A percentile compares a stretch with the other conserved stretches of the same genome.
These are phyloP conservation scores for Coemansia sp. DNA, from an alignment of 192 early-diverging fungal species.

Conservation along the genomic window DNA sequence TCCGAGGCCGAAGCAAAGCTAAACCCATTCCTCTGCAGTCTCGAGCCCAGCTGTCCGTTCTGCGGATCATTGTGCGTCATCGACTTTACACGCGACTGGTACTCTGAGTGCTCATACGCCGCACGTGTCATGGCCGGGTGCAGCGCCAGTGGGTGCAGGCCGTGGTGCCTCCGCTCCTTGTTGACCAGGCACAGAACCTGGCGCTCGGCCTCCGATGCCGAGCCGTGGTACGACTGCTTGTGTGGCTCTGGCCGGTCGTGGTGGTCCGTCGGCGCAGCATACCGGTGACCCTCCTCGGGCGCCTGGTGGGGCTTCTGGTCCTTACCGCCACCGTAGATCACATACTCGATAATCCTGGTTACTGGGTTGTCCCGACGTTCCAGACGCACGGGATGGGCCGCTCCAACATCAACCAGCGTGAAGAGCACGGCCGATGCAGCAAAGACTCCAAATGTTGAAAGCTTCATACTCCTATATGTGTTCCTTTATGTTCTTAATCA, in stretches of 20 bases:
- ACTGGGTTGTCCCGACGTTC: slow-evolving; percentile 40
- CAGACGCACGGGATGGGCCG: slow-evolving; percentile 38
- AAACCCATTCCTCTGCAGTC: slow-evolving; percentile 29
- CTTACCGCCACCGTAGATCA: slow-evolving; percentile 18
- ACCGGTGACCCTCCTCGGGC: neutral
- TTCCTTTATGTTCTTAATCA: neutral
- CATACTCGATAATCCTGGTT: slow-evolving; percentile 29
- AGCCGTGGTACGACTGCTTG: slow-evolving; percentile 1
- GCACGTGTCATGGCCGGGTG: slow-evolving; percentile 33
- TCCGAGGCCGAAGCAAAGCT: slow-evolving; percentile 31
- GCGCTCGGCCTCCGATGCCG: slow-evolving; percentile 11
- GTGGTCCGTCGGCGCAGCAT: neutral
- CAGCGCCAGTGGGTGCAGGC: slow-evolving; percentile 21
- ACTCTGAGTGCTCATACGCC: slow-evolving; percentile 49
- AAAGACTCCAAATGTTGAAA: slow-evolving; percentile 22
- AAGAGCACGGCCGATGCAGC: slow-evolving; percentile 18
- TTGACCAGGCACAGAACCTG: slow-evolving; percentile 47
- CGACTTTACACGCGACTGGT: slow-evolving; percentile 33
- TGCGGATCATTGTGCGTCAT: slow-evolving; percentile 47
- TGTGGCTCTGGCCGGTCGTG: neutral
- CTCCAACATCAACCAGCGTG: slow-evolving; percentile 2
- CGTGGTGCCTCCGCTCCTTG: slow-evolving; percentile 28
- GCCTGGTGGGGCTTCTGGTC: slow-evolving; percentile 1
- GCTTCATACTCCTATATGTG: slow-evolving; percentile 30
- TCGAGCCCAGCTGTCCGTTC: slow-evolving; percentile 26